phyloP scores from a whole-genome alignment of 306 rosid species.

The Malus sylvestris region DNA sequence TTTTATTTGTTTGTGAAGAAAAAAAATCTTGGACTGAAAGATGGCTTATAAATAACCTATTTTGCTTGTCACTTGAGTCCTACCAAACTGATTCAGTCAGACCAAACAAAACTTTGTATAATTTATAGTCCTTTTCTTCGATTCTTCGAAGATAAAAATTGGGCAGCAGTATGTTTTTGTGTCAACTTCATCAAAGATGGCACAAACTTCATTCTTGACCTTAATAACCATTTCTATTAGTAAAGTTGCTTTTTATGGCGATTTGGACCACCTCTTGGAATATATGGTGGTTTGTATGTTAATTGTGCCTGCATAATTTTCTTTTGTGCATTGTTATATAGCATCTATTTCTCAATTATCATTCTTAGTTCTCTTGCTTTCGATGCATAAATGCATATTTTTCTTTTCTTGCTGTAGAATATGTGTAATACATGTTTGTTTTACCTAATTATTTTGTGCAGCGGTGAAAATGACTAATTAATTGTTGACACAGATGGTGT shows the following conservation, averaged over 20 bases:
- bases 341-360: not conserved
- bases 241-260: not conserved
- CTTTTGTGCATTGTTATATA: not conserved
- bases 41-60: not conserved
- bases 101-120: not conserved
- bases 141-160: too few species aligned
- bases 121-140: too few species aligned
- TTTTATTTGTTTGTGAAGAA: not conserved
- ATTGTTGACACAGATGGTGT: conserved; percentile 54
- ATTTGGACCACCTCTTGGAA: not conserved
- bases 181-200: not conserved
- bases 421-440: too few species aligned
- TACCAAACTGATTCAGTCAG: not conserved
- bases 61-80: not conserved
- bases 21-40: not conserved
- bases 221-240: not conserved
- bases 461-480: not conserved
- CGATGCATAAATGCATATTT: not conserved
- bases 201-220: not conserved
- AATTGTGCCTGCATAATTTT: not conserved
- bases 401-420: not conserved
- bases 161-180: not conserved
- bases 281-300: not conserved
- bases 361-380: not conserved
- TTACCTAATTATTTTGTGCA: not conserved